Conservation (phyloP, 225 moss, liverwort and hornwort genomes). For the Physcomitrium patens region DNA sequence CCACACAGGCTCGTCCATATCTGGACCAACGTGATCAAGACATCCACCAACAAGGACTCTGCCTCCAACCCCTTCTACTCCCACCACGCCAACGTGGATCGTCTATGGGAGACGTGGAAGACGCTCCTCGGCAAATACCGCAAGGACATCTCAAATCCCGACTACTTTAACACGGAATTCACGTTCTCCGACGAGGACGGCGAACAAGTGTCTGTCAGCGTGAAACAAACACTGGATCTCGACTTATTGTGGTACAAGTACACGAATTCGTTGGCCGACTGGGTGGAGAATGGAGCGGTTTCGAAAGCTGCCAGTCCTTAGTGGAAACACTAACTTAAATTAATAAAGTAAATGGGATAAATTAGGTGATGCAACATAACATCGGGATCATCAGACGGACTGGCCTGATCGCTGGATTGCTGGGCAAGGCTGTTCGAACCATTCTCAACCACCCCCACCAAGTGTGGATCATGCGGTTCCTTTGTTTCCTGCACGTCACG, state of each 20-base stretch:
- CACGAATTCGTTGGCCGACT: not conserved
- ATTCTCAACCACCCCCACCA: conserved; percentile 73
- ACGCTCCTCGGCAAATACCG: not conserved
- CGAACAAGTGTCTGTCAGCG: conserved; percentile 27
- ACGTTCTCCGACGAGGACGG: conserved; percentile 53
- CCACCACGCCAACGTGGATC: conserved; percentile 23
- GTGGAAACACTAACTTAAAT: too few species aligned
- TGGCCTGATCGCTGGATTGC: conserved; percentile 56
- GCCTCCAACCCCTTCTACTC: conserved; percentile 15
- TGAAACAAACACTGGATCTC: conserved; percentile 27
- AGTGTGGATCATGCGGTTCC: too few species aligned
- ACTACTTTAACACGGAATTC: conserved; percentile 44
- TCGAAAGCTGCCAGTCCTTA: too few species aligned
- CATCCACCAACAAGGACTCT: not conserved
- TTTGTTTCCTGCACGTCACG: conserved; percentile 76
- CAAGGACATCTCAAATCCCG: conserved; percentile 25
- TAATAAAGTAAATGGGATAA: too few species aligned
- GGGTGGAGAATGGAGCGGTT: not conserved
- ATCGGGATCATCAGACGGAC: conserved; percentile 64
- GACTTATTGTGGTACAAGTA: not conserved
- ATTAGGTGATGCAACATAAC: conserved; percentile 50
- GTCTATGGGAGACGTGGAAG: conserved; percentile 29
- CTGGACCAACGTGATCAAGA: conserved; percentile 1
- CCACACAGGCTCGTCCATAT: not conserved
- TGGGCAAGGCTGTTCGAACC: conserved; percentile 68